Base-by-base conservation (phyloP, 306 rosid genomes). In the Aeschynomene evenia region DNA sequence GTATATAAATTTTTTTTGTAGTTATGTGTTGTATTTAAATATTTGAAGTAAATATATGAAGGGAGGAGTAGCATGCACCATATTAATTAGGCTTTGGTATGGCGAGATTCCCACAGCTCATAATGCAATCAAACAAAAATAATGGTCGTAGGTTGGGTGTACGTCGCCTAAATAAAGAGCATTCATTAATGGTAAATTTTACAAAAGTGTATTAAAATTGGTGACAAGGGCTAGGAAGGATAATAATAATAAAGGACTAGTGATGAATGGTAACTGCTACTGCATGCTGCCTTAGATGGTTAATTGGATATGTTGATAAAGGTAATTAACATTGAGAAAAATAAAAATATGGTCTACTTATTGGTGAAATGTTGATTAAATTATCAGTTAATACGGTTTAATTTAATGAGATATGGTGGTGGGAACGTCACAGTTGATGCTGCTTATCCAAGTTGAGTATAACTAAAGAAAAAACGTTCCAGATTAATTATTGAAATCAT, bases 371-470 rank as follows among this genome's bases (percentile, higher is more conserved):
- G 20, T 4, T 37, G 23, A 57, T 26, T 56, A 34, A 28, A 55
- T 26, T 33, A 2, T 26, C 7, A 37, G 26, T 6, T 39, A 21
- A 31, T 31, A 33, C 13, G 3, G 26, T 70, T 48, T 39, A 50
- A 23, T 70, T 48, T 39, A 50, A 23, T 42, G 34, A 65, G 42
- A 58, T 72, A 60, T 71, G 70, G 63, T 71, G 70, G 63, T 78
- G 63, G 23, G 65, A 31, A 48, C 36, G 9, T 34, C 42, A 37
- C 9, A 56, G 48, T 65, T 14, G 58, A 55, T 22, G 69, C 63
- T 64, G 6, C 73, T 55, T 71, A 26, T 71, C 82, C 43, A 36
- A 55, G 56, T 77, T 77, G 5, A 59, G 36, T 28, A 15, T 45
- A 45, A 31, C 0, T 6, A n/a, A 52, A 55, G 49, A 23, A 40